Base-by-base conservation (phyloP, 257 asterid genomes). In the Rubia yunnanensis region DNA sequence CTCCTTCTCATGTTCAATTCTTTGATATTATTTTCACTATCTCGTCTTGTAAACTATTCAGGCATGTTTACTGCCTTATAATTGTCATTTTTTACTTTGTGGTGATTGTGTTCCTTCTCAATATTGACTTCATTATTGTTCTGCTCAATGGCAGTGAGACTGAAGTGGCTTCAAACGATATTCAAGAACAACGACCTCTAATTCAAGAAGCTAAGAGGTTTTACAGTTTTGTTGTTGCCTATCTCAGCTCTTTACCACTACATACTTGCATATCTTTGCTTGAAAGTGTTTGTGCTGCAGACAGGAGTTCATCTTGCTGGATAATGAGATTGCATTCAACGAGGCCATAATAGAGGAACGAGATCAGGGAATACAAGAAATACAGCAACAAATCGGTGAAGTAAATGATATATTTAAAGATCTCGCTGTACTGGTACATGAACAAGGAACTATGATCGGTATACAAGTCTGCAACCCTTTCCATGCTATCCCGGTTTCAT, bases 371-470 rank as follows among this genome's bases (percentile, higher is more conserved):
- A 87, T 92, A 77, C 83, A 92, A 61, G 98, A 92, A 79, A 89
- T 92, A 55, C 95, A 89, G 55, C 94, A 92, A 58, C 97, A 89
- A 78, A 92, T 92, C 63, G 96, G 96, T 39, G 96, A 92, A 87
- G 98, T 92, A 54, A 89, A 85, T 73, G 97, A 87, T 79, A 89
- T 92, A 65, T 89, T 92, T 88, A 92, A 89, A 79, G 98, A 89
- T 78, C 87, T 92, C 10, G 96, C 91, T 0, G 96, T 92, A 34
- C 77, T 89, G 58, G 94, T 92, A 72, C 95, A 89, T 18, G 98
- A 89, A 59, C 98, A 92, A 83, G 97, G 98, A 78, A 73, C 85
- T 69, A 87, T 85, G 94, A 89, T 92, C 49, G 98, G 98, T 88
- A 82, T 57, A 22, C 39, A 30, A 55, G 59, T 53, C 64, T 39